Percentiles rank a stretch among this genome's conserved stretches.
Evolutionary conservation across 805 yeast species (phyloP).

Genomic region (Starmerella roubikii): DNA sequence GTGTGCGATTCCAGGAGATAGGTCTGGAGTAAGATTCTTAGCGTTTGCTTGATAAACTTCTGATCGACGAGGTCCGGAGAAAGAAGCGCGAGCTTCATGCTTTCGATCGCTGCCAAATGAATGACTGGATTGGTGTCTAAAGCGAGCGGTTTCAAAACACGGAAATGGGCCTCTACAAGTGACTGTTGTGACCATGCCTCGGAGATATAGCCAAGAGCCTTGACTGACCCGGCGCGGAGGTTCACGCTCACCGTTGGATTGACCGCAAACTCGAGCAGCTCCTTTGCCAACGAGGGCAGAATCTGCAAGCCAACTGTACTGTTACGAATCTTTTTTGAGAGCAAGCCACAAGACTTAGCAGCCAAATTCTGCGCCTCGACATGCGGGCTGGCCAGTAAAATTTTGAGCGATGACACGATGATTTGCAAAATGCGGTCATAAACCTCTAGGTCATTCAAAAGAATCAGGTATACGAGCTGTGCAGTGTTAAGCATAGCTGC

Average conservation of each 20-base stretch:
- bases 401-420: slow-evolving; percentile 38
- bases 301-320: slow-evolving; percentile 2
- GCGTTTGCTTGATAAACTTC: slow-evolving; percentile 32
- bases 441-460: neutral
- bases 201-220: slow-evolving; percentile 37
- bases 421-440: slow-evolving; percentile 31
- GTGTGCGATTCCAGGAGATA: slow-evolving; percentile 40
- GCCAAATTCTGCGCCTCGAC: slow-evolving; percentile 34
- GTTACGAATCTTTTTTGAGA: slow-evolving; percentile 25
- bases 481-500: slow-evolving; percentile 14
- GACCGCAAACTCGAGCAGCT: slow-evolving; percentile 52
- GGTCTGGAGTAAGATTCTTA: slow-evolving; percentile 31
- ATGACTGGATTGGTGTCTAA: slow-evolving; percentile 78
- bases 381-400: slow-evolving; percentile 31
- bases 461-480: slow-evolving; percentile 2
- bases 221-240: slow-evolving; percentile 44
- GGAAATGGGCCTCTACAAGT: slow-evolving; percentile 10
- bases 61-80: slow-evolving; percentile 38
- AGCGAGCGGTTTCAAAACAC: slow-evolving; percentile 37
- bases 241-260: slow-evolving; percentile 45
- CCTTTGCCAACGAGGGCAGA: slow-evolving; percentile 31
- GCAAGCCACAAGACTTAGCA: slow-evolving; percentile 46
- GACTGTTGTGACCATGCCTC: slow-evolving; percentile 21
- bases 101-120: slow-evolving; percentile 55
- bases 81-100: slow-evolving; percentile 43